These are phyloP conservation scores for Oryza glaberrima DNA, from an alignment of 176 grass and related monocot species.

Conservation along the genomic window DNA sequence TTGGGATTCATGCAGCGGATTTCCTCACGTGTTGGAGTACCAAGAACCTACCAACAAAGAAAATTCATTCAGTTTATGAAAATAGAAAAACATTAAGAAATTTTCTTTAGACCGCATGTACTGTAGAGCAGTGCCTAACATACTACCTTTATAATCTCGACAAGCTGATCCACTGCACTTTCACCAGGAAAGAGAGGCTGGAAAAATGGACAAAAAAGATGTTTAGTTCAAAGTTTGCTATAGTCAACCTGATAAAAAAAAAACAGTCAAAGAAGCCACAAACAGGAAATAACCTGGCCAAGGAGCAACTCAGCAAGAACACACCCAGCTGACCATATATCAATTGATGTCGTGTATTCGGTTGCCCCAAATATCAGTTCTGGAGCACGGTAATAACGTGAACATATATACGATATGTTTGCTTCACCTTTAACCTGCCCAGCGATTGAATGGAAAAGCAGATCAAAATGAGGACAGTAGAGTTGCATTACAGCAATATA, in stretches of 20 bases:
- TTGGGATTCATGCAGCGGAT: constrained; percentile 82
- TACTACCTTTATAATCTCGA: constrained; percentile 78
- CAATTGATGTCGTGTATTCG: constrained; percentile 93
- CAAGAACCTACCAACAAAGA: constrained; percentile 62
- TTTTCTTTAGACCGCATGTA: constrained; percentile 28
- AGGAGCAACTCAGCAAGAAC: constrained; percentile 95
- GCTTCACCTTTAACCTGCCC: constrained; percentile 89
- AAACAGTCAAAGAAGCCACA: neutral
- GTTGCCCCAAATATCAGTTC: constrained; percentile 98
- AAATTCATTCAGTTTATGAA: constrained; percentile 30
- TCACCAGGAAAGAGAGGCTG: constrained; percentile 78
- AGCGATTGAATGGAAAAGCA: neutral
- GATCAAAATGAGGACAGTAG: constrained; percentile 6
- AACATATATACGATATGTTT: constrained; percentile 99
- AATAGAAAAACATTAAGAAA: neutral
- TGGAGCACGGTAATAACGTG: constrained; percentile 95
- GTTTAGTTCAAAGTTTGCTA: constrained; percentile 33
- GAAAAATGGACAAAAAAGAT: constrained; percentile 29
- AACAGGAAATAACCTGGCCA: constrained; percentile 68
- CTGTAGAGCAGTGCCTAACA: neutral
- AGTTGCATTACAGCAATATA: neutral
- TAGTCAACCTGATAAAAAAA: neutral
- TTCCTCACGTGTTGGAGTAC: constrained; percentile 80
- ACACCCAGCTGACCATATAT: constrained; percentile 99
- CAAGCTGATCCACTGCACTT: constrained; percentile 83